Percentiles rank a stretch among this genome's conserved stretches.
phyloP scores from a whole-genome alignment of 139 green algal genomes.

The Picochlorum sp. region DNA sequence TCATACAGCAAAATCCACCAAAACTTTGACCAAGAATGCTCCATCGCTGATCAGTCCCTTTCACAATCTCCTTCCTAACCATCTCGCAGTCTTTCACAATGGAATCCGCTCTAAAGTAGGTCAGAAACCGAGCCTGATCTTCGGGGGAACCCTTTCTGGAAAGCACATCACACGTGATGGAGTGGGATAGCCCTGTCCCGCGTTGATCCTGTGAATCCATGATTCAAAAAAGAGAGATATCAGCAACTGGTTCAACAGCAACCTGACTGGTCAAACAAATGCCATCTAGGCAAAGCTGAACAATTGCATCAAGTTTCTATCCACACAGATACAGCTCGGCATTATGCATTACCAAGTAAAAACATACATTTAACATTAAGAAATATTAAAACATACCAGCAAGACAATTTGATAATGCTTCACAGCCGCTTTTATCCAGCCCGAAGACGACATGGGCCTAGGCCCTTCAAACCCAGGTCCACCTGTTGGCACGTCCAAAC shows the following conservation, averaged over 20 bases:
- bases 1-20: slow-evolving; percentile 85
- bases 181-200: slow-evolving; percentile 54
- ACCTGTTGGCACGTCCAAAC: slow-evolving; percentile 27
- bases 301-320: too few relatives aligned
- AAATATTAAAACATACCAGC: slow-evolving; percentile 29
- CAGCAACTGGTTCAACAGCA: neutral
- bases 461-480: slow-evolving; percentile 77
- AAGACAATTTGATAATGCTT: slow-evolving; percentile 69
- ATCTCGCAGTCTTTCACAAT: slow-evolving; percentile 84
- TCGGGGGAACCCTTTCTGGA: slow-evolving; percentile 21
- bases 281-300: too few relatives aligned
- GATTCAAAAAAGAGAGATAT: neutral
- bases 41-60: slow-evolving; percentile 65
- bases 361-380: neutral
- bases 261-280: neutral
- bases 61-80: slow-evolving; percentile 60
- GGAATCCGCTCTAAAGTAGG: slow-evolving; percentile 65
- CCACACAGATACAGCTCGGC: too few relatives aligned
- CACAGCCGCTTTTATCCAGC: slow-evolving; percentile 70
- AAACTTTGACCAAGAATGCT: slow-evolving; percentile 85
- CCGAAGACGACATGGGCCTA: slow-evolving; percentile 46
- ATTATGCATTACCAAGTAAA: neutral
- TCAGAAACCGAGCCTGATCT: slow-evolving; percentile 71
- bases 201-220: slow-evolving; percentile 55
- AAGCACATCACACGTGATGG: slow-evolving; percentile 57